Evolutionary conservation across 2,329 filamentous ascomycete species (phyloP).

Genomic region (Cladosporium sphaerospermum): DNA sequence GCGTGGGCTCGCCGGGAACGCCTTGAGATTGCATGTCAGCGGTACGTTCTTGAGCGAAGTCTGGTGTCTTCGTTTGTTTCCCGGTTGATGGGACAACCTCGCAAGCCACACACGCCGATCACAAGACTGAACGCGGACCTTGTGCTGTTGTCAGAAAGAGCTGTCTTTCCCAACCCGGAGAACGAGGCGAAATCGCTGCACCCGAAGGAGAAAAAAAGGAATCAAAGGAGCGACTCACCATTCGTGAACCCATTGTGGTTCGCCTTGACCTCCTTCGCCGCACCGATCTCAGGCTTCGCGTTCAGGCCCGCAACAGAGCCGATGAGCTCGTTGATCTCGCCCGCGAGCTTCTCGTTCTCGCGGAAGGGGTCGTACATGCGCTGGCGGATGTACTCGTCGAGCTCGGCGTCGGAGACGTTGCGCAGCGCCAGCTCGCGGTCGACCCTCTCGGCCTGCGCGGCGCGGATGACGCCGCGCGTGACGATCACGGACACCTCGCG

Average conservation of each 20-base stretch:
- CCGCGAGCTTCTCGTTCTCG: conserved; percentile 36
- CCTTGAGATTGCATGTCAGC: conserved; percentile 5
- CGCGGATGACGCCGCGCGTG: conserved; percentile 86
- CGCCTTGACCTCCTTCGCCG: conserved; percentile 5
- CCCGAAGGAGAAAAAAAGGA: not conserved
- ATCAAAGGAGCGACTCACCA: not conserved
- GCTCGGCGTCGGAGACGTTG: conserved; percentile 59
- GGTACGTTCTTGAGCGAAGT: conserved; percentile 1
- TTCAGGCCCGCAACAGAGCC: not conserved
- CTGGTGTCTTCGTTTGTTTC: not conserved
- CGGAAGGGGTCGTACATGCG: conserved; percentile 48
- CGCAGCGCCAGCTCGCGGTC: conserved; percentile 55
- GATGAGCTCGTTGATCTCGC: conserved; percentile 28
- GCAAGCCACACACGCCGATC: not conserved
- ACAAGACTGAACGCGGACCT: conserved; percentile 7
- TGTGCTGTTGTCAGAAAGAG: conserved; percentile 3
- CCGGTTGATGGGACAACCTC: not conserved
- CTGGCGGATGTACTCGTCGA: conserved; percentile 58
- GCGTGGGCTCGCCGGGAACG: conserved; percentile 3
- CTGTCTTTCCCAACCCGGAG: not conserved
- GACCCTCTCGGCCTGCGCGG: conserved; percentile 70
- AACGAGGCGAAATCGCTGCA: too few relatives aligned
- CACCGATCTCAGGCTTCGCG: not conserved
- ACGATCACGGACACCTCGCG: conserved; percentile 83
- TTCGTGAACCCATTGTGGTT: conserved; percentile 3